These are phyloP conservation scores for Mucor ambiguus DNA, from an alignment of 371 early-diverging fungal genomes.

Conservation along the genomic window DNA sequence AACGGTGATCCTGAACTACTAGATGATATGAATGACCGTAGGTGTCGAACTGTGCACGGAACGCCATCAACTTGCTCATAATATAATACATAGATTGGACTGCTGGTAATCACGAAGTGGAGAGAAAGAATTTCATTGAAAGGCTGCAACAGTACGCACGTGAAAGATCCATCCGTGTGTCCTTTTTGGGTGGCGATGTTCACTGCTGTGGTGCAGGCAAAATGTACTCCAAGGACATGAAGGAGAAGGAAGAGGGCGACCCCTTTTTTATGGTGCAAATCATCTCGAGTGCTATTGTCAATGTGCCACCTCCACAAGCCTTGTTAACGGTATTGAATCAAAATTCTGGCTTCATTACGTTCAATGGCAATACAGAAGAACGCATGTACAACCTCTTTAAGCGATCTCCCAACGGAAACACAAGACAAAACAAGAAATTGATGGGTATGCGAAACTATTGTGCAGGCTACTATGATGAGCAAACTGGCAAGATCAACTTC, in stretches of 20 bases:
- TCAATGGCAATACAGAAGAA: conserved; percentile 39
- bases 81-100: conserved; percentile 52
- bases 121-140: conserved; percentile 69
- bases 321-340: conserved; percentile 30
- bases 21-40: conserved; percentile 75
- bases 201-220: conserved; percentile 78
- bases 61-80: not conserved
- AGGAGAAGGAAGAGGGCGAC: conserved; percentile 56
- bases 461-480: conserved; percentile 45
- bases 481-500: conserved; percentile 43
- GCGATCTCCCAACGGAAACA: conserved; percentile 32
- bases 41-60: too few species aligned
- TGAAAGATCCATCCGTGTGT: conserved; percentile 65
- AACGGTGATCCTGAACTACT: conserved; percentile 83
- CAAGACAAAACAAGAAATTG: conserved; percentile 33
- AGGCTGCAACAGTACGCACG: conserved; percentile 72
- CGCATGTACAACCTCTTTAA: conserved; percentile 39
- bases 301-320: conserved; percentile 48
- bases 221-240: conserved; percentile 56
- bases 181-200: conserved; percentile 84
- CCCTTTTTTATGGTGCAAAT: conserved; percentile 72
- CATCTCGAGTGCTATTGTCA: conserved; percentile 75
- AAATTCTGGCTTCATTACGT: conserved; percentile 25
- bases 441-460: conserved; percentile 42
- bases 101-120: conserved; percentile 66